Evolutionary conservation across 129 eudicot species (phyloP), one percentile per base, ranked within the genome.

Genomic region (Solidago caesia): DNA sequence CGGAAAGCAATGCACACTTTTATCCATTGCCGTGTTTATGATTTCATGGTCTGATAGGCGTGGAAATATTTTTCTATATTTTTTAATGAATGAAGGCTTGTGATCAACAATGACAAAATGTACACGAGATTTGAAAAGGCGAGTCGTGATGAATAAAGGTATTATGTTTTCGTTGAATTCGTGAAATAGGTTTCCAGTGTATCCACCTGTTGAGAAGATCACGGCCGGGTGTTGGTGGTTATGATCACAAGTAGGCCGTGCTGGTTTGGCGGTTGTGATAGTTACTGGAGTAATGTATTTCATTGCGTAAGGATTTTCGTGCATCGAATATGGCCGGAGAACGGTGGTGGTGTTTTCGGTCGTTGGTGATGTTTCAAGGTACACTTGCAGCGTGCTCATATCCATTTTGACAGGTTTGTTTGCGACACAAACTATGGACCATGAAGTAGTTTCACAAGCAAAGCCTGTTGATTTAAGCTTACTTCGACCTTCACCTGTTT

Each of bases 121-220:
- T 21, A 90, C 75, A 0, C 77, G 73, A 15, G 92, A 85, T 41
- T 58, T 62, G 57, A 89, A 83, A 14, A 83, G 89, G 68, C 70
- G 79, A 27, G 83, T 73, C 2, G 96, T 87, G 43, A 87, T 73
- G 51, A 70, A 90, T 9, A 90, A 71, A 3, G 92, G 96, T 25
- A 90, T 79, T 10, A 87, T 72, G 52, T 85, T 75, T 74, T 90
- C 96, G 71, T 87, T 87, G 55, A 87, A 74, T 21, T 85, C 96
- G 51, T 90, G 96, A 82, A 90, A 90, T 0, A 80, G 75, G 80
- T 89, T 89, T 68, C 89, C 96, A 2, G 83, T 72, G 81, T 74
- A 85, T 47, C 89, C 89, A 1, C 87, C 87, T 6, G 92, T 59
- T 4, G 92, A 85, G 77, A 85, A 90, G 60, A 90, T 48, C 8